A percentile compares a stretch with the other conserved stretches of the same genome.
Conservation (phyloP, 2,329 filamentous ascomycete genomes). For the Diaporthe humulicola region DNA sequence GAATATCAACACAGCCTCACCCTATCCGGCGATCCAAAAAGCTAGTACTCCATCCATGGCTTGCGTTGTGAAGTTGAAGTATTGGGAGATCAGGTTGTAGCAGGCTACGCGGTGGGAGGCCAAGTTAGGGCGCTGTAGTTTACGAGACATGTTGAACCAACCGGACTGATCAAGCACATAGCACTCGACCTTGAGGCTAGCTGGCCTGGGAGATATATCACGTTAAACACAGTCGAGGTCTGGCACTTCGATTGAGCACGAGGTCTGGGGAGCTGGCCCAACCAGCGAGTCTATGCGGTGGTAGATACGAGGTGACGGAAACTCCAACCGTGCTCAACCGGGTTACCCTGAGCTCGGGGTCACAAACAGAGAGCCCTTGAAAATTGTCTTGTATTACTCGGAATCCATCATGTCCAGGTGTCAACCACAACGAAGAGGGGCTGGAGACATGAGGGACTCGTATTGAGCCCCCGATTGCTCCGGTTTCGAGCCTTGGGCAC, state of each 20-base stretch:
- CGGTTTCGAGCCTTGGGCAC: neutral
- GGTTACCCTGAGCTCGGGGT: neutral
- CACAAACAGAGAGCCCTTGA: neutral
- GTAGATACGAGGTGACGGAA: neutral
- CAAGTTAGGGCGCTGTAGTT: neutral
- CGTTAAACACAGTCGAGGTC: neutral
- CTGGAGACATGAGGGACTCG: neutral
- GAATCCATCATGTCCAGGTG: neutral
- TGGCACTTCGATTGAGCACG: neutral
- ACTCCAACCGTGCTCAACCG: neutral
- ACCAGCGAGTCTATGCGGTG: neutral
- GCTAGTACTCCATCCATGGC: too few relatives aligned
- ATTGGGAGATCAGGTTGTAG: neutral
- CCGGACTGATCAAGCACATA: too few relatives aligned
- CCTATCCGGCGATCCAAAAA: neutral
- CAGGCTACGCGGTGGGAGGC: neutral
- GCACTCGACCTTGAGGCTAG: neutral
- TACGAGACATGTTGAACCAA: neutral
- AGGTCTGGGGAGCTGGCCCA: neutral
- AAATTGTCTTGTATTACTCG: neutral
- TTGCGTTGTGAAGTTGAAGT: neutral
- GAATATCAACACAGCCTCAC: neutral
- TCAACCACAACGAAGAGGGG: neutral
- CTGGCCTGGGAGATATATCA: too few relatives aligned
- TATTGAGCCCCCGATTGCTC: neutral